A percentile compares a stretch with the other conserved stretches of the same genome.
Conservation (phyloP, 2,329 filamentous ascomycete species). For the Sarocladiaceae sp. region DNA sequence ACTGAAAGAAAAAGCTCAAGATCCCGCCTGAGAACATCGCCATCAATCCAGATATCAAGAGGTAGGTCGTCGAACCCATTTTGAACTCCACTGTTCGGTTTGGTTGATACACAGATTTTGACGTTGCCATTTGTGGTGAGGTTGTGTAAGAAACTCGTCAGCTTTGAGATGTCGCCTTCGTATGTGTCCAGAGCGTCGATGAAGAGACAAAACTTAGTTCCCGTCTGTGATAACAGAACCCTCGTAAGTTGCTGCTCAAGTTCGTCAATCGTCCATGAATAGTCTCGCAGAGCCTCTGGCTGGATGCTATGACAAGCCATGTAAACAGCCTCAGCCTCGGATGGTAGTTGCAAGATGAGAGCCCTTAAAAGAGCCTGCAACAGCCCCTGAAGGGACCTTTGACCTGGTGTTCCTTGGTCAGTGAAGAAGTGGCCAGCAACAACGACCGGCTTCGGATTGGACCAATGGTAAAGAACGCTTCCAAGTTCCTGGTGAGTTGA, state of each 20-base stretch:
- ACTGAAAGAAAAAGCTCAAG: not conserved
- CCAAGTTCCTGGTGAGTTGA: not conserved
- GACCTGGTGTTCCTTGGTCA: not conserved
- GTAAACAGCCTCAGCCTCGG: not conserved
- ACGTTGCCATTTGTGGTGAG: not conserved
- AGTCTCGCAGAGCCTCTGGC: not conserved
- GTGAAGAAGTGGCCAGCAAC: conserved; percentile 2
- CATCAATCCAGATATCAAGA: not conserved
- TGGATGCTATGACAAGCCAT: not conserved
- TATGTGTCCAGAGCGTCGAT: not conserved
- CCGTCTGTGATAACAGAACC: not conserved
- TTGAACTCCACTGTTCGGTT: too few species aligned
- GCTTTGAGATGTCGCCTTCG: not conserved
- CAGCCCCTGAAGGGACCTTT: not conserved
- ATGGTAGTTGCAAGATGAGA: not conserved
- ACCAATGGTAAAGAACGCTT: conserved; percentile 3
- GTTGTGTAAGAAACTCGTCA: not conserved
- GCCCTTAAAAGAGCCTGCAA: not conserved
- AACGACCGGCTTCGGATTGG: not conserved
- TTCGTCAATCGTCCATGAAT: not conserved
- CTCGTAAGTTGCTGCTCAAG: not conserved
- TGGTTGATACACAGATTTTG: not conserved
- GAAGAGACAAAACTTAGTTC: conserved; percentile 7
- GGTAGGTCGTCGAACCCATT: too few species aligned
- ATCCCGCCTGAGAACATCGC: not conserved